Evolutionary conservation across 1,284 basidiomycete species (phyloP).

Genomic region (Schizophyllum commune): DNA sequence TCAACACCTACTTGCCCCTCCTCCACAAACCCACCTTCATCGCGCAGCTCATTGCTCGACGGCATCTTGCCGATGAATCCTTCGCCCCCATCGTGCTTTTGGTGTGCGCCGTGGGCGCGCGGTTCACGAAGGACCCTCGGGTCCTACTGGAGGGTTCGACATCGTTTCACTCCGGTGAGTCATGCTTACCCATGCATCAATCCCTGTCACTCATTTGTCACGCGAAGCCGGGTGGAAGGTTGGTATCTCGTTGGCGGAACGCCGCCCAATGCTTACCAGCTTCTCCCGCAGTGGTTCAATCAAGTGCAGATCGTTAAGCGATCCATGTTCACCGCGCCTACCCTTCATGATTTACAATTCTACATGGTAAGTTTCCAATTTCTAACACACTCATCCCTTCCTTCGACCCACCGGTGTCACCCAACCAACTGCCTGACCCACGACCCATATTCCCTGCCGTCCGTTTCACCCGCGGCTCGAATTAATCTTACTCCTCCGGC

Average conservation of each 20-base stretch:
- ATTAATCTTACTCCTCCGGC: not conserved
- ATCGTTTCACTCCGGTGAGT: conserved; percentile 41
- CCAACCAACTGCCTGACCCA: not conserved
- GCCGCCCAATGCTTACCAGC: not conserved
- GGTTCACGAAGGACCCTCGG: conserved; percentile 62
- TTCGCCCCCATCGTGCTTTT: conserved; percentile 70
- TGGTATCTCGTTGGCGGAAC: not conserved
- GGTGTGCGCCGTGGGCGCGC: conserved; percentile 70
- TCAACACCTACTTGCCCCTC: conserved; percentile 63
- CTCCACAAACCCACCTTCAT: conserved; percentile 75
- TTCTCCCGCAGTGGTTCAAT: conserved; percentile 65
- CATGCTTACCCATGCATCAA: not conserved
- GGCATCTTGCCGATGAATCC: conserved; percentile 48
- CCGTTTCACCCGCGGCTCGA: not conserved
- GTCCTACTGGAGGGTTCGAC: conserved; percentile 39
- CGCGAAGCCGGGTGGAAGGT: not conserved
- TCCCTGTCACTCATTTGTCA: too few relatives aligned
- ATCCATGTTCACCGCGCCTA: conserved; percentile 40
- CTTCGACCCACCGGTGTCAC: too few relatives aligned
- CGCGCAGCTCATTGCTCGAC: conserved; percentile 41
- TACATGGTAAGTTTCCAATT: conserved; percentile 25
- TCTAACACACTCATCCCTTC: not conserved
- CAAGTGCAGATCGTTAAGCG: conserved; percentile 48
- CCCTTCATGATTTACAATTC: conserved; percentile 55
- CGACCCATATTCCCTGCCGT: not conserved